Evolutionary conservation across 2,329 filamentous ascomycete genomes (phyloP).

Genomic region (Apiospora koreana): DNA sequence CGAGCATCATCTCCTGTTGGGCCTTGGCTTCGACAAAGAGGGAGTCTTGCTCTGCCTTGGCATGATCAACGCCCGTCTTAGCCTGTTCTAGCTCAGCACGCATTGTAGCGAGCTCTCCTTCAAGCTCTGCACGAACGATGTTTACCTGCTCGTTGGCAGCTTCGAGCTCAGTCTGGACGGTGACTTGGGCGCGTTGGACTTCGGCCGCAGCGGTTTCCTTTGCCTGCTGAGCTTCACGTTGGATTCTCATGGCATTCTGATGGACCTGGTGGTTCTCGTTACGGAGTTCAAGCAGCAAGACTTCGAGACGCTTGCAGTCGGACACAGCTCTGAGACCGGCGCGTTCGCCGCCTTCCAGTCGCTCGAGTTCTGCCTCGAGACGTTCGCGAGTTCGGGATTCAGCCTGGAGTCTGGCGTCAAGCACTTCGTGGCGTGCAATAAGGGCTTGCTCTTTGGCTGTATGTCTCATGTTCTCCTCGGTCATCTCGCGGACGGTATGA

Average conservation of each 20-base stretch:
- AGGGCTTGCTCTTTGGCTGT: slow-evolving; percentile 78
- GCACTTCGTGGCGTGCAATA: slow-evolving; percentile 75
- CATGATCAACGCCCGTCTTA: slow-evolving; percentile 73
- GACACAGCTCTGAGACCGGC: slow-evolving; percentile 64
- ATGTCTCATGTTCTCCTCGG: slow-evolving; percentile 78
- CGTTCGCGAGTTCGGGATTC: slow-evolving; percentile 71
- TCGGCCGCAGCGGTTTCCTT: slow-evolving; percentile 78
- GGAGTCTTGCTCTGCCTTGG: slow-evolving; percentile 76
- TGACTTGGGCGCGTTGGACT: slow-evolving; percentile 75
- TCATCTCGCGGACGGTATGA: slow-evolving; percentile 74
- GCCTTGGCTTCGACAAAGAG: slow-evolving; percentile 75
- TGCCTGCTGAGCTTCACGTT: slow-evolving; percentile 83
- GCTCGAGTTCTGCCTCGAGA: slow-evolving; percentile 66
- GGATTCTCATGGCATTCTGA: slow-evolving; percentile 65
- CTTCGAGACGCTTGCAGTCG: slow-evolving; percentile 63
- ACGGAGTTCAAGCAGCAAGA: slow-evolving; percentile 55
- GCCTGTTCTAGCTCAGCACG: slow-evolving; percentile 74
- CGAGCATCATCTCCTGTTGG: slow-evolving; percentile 76
- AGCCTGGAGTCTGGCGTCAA: slow-evolving; percentile 75
- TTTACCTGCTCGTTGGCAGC: slow-evolving; percentile 84
- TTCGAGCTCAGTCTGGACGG: slow-evolving; percentile 81
- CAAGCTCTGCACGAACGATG: slow-evolving; percentile 76
- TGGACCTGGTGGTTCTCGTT: slow-evolving; percentile 74
- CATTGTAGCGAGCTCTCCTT: slow-evolving; percentile 72
- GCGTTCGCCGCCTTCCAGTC: slow-evolving; percentile 64